Conservation (phyloP, 129 eudicot genomes). For the carrot (Daucus carota) region DNA sequence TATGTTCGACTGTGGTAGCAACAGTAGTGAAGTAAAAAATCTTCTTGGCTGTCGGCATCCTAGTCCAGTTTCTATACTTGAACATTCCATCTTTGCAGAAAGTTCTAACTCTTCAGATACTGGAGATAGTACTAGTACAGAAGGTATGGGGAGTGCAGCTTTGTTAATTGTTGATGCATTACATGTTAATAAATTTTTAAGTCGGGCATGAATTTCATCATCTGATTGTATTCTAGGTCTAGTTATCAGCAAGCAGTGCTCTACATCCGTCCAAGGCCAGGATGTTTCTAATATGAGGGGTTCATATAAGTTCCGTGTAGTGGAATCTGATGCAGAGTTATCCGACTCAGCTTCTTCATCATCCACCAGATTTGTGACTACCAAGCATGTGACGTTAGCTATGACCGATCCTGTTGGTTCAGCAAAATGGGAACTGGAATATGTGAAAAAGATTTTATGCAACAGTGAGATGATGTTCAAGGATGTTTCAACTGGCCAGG, state of each 20-base stretch:
- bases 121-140: slow-evolving; percentile 33
- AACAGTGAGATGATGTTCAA: slow-evolving; percentile 56
- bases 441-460: slow-evolving; percentile 42
- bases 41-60: slow-evolving; percentile 44
- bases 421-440: slow-evolving; percentile 54
- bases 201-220: background rate
- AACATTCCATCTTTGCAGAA: slow-evolving; percentile 51
- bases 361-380: slow-evolving; percentile 12
- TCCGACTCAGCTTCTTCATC: slow-evolving; percentile 78
- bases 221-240: slow-evolving; percentile 25
- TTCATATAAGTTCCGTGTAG: slow-evolving; percentile 17
- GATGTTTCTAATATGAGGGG: slow-evolving; percentile 19
- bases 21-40: slow-evolving; percentile 25
- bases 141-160: slow-evolving; percentile 27
- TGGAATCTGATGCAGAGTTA: slow-evolving; percentile 52
- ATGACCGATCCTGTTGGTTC: slow-evolving; percentile 6
- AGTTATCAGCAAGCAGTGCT: slow-evolving; percentile 31
- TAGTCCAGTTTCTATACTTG: slow-evolving; percentile 77
- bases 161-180: background rate
- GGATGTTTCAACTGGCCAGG: slow-evolving; percentile 56
- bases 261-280: slow-evolving; percentile 52
- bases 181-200: no score
- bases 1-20: slow-evolving; percentile 22
- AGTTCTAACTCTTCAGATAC: slow-evolving; percentile 70
- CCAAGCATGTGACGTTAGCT: slow-evolving; percentile 2